Percentiles rank a stretch among this genome's conserved stretches.
Conservation (phyloP, 2,329 filamentous ascomycete species). For the Pezicula neosporulosa region DNA sequence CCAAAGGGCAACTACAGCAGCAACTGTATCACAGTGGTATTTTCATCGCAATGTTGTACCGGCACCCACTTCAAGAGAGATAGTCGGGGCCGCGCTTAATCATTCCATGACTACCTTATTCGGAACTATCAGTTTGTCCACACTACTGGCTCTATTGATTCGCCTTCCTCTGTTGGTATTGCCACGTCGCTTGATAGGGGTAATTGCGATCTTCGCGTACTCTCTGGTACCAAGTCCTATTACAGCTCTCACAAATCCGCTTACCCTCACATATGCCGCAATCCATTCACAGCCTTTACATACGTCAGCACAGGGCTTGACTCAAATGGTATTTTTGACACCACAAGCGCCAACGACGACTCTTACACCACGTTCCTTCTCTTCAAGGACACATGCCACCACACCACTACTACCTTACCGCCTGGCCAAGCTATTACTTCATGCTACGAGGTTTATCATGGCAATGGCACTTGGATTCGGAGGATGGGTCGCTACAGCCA, state of each 20-base stretch:
- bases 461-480: slow-evolving; percentile 86
- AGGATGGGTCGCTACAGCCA: slow-evolving; percentile 93
- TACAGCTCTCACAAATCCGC: slow-evolving; percentile 80
- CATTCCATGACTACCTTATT: slow-evolving; percentile 86
- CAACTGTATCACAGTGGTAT: slow-evolving; percentile 98
- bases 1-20: slow-evolving; percentile 87
- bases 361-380: slow-evolving; percentile 53
- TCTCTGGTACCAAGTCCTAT: slow-evolving; percentile 83
- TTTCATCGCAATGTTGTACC: slow-evolving; percentile 88
- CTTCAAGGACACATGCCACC: slow-evolving; percentile 37
- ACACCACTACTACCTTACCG: slow-evolving; percentile 76
- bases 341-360: slow-evolving; percentile 72
- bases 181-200: slow-evolving; percentile 60
- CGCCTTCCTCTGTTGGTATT: slow-evolving; percentile 83
- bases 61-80: slow-evolving; percentile 70
- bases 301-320: slow-evolving; percentile 73
- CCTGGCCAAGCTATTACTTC: slow-evolving; percentile 85
- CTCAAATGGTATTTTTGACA: slow-evolving; percentile 77
- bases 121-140: slow-evolving; percentile 87
- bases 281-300: slow-evolving; percentile 86
- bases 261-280: slow-evolving; percentile 88
- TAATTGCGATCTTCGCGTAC: slow-evolving; percentile 70
- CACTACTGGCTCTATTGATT: slow-evolving; percentile 74
- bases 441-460: slow-evolving; percentile 89
- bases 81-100: slow-evolving; percentile 76